These are phyloP conservation scores for Funneliformis geosporum DNA, from an alignment of 192 early-diverging fungal genomes.

Conservation along the genomic window DNA sequence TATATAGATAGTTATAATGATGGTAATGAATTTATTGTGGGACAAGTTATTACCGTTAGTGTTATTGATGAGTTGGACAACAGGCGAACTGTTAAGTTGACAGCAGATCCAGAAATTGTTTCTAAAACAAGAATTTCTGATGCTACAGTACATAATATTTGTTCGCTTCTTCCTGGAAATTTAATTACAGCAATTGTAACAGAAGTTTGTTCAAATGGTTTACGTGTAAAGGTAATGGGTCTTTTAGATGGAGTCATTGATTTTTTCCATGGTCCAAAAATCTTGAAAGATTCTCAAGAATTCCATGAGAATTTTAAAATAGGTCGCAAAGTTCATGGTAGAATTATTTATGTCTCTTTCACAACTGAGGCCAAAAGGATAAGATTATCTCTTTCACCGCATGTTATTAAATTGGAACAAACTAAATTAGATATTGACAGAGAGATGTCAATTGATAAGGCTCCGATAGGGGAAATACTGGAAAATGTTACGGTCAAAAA, in stretches of 20 bases:
- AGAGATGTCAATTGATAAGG: conserved; percentile 39
- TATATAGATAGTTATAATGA: conserved; percentile 66
- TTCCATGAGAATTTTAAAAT: conserved; percentile 58
- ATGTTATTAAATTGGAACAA: conserved; percentile 53
- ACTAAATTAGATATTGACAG: conserved; percentile 13
- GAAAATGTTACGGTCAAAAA: conserved; percentile 64
- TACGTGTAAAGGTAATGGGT: conserved; percentile 77
- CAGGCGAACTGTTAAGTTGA: conserved; percentile 65
- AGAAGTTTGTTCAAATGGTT: conserved; percentile 61
- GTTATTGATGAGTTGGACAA: conserved; percentile 64
- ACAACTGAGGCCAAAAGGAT: conserved; percentile 64
- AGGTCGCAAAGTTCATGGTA: conserved; percentile 63
- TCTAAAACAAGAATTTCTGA: conserved; percentile 52
- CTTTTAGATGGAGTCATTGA: conserved; percentile 78
- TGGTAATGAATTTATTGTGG: conserved; percentile 62
- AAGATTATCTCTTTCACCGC: conserved; percentile 56
- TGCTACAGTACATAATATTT: conserved; percentile 55
- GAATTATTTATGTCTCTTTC: conserved; percentile 77
- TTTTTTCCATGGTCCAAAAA: conserved; percentile 52
- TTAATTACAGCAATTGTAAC: conserved; percentile 69
- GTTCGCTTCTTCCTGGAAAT: conserved; percentile 81
- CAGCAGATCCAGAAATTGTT: conserved; percentile 62
- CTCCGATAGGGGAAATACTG: conserved; percentile 73
- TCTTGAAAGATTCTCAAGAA: conserved; percentile 43
- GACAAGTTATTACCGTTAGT: conserved; percentile 72